These are phyloP conservation scores for Dioscorea zingiberensis DNA, from an alignment of 106 monocot genomes.

Conservation along the genomic window DNA sequence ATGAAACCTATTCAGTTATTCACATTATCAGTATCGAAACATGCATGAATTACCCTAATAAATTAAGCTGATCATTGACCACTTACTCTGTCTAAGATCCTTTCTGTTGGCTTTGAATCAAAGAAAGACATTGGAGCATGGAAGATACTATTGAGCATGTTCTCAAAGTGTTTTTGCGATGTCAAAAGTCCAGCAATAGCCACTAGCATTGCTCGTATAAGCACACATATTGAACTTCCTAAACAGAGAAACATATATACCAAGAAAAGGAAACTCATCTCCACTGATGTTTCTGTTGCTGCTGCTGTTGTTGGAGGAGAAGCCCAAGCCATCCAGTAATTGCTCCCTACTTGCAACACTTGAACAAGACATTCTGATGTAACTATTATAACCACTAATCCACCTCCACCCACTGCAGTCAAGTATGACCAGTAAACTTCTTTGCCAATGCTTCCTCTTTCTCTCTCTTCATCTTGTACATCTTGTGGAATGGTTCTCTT, in stretches of 20 bases:
- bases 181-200: constrained; percentile 1
- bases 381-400: constrained; percentile 53
- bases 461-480: constrained; percentile 83
- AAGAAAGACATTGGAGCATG: constrained; percentile 86
- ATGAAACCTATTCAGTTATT: no score
- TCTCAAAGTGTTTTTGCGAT: constrained; percentile 54
- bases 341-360: constrained; percentile 70
- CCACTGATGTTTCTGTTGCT: constrained; percentile 24
- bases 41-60: no score
- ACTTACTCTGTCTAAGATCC: constrained; percentile 84
- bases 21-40: no score
- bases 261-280: constrained; percentile 37
- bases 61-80: background rate
- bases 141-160: constrained; percentile 62
- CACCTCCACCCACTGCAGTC: constrained; percentile 59
- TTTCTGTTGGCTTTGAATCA: constrained; percentile 77
- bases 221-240: constrained; percentile 57
- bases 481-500: constrained; percentile 19
- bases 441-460: constrained; percentile 77
- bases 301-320: constrained; percentile 54
- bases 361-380: constrained; percentile 60
- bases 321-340: constrained; percentile 96
- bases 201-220: constrained; percentile 49
- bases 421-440: constrained; percentile 74
- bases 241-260: constrained; percentile 64